Percentiles rank a stretch among this genome's conserved stretches.
Evolutionary conservation across 345 rosid species (phyloP).

Genomic region (Triadica sebifera): DNA sequence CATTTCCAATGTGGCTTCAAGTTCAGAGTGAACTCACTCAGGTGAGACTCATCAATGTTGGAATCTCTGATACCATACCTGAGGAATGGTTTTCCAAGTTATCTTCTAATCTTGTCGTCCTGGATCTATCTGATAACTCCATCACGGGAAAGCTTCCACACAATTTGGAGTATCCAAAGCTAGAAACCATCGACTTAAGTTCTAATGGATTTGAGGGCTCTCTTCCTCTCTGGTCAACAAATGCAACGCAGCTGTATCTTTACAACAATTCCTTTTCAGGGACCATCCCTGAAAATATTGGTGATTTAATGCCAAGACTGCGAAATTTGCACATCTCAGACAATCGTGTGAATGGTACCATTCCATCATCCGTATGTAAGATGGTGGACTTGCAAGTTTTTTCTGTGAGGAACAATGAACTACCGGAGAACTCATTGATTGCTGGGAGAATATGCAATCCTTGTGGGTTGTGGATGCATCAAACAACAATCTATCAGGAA

Average conservation of each 20-base stretch:
- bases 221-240: constrained; percentile 48
- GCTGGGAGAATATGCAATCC: constrained; percentile 1
- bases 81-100: constrained; percentile 22
- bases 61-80: constrained; percentile 21
- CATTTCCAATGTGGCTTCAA: constrained; percentile 20
- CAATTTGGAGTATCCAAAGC: constrained; percentile 3
- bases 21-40: constrained; percentile 8
- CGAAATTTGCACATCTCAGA: constrained; percentile 21
- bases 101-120: constrained; percentile 1
- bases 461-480: constrained; percentile 34
- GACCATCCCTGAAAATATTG: constrained; percentile 3
- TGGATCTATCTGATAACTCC: constrained; percentile 16
- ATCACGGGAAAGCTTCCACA: constrained; percentile 23
- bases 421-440: constrained; percentile 1
- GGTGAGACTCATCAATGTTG: constrained; percentile 14
- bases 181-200: constrained; percentile 19
- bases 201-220: constrained; percentile 48
- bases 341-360: constrained; percentile 24
- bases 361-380: constrained; percentile 21
- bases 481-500: constrained; percentile 45
- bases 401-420: not conserved
- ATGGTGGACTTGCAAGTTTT: constrained; percentile 5
- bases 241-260: constrained; percentile 43
- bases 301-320: not conserved
- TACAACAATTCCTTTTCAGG: constrained; percentile 51